Percentiles rank a stretch among this genome's conserved stretches.
These are phyloP conservation scores for Bjerkandera adusta DNA, from an alignment of 1,284 basidiomycete genomes.

Conservation along the genomic window DNA sequence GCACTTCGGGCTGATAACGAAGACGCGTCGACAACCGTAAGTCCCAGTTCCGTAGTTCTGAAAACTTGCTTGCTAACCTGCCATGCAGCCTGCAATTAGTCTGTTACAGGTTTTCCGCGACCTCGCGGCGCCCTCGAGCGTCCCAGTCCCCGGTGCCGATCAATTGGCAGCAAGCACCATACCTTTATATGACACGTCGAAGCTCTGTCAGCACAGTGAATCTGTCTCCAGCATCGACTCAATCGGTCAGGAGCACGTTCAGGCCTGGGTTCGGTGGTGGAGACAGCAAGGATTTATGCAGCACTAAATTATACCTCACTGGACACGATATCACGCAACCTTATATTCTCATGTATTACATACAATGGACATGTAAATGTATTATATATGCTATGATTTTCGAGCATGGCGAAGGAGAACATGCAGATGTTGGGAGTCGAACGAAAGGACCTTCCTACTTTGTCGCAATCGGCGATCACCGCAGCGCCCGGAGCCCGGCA, in stretches of 20 bases:
- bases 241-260: constrained; percentile 12
- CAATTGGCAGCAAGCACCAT: constrained; percentile 15
- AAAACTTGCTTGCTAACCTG: not conserved
- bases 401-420: too few relatives aligned
- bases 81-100: constrained; percentile 4
- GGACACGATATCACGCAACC: too few relatives aligned
- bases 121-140: not conserved
- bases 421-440: too few relatives aligned
- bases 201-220: constrained; percentile 11
- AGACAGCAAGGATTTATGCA: too few relatives aligned
- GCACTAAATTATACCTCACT: too few relatives aligned
- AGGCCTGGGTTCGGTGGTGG: constrained; percentile 19
- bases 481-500: too few relatives aligned
- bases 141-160: not conserved
- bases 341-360: too few relatives aligned
- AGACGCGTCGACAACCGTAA: constrained; percentile 11
- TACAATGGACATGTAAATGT: too few relatives aligned
- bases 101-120: constrained; percentile 7
- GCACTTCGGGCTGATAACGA: constrained; percentile 4
- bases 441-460: too few relatives aligned
- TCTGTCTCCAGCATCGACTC: constrained; percentile 10
- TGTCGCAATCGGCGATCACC: too few relatives aligned
- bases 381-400: too few relatives aligned
- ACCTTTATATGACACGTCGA: constrained; percentile 13
- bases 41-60: constrained; percentile 3